Conservation (phyloP, 2,329 filamentous ascomycete genomes). For the Aspergillus intermedius region DNA sequence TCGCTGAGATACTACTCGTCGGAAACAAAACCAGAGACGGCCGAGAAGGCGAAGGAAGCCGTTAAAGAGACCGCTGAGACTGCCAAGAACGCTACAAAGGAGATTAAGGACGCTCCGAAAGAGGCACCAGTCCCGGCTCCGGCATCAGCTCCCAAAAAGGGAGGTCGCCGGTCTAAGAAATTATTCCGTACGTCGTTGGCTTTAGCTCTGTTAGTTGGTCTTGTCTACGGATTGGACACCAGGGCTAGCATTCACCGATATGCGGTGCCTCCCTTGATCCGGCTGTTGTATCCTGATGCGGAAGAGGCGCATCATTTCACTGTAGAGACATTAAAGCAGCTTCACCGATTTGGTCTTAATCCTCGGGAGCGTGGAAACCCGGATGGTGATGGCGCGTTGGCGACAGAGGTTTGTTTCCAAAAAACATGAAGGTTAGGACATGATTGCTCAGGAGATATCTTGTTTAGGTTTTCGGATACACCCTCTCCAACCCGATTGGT, state of each 20-base stretch:
- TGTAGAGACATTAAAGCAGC: constrained; percentile 61
- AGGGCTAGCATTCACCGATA: constrained; percentile 64
- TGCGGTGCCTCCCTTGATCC: constrained; percentile 48
- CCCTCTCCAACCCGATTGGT: constrained; percentile 76
- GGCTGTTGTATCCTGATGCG: constrained; percentile 39
- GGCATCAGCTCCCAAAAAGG: constrained; percentile 19
- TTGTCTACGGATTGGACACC: constrained; percentile 69
- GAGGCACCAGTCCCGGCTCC: constrained; percentile 7
- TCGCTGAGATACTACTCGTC: constrained; percentile 16
- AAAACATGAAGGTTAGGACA: neutral
- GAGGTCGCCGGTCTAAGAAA: constrained; percentile 22
- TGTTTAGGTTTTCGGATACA: constrained; percentile 64
- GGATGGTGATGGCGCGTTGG: constrained; percentile 49
- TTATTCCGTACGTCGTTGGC: constrained; percentile 47
- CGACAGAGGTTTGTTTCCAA: constrained; percentile 41
- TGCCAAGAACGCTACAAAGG: constrained; percentile 11
- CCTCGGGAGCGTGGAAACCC: constrained; percentile 69
- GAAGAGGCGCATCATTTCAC: constrained; percentile 89
- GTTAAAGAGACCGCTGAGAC: neutral
- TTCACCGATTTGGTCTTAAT: constrained; percentile 70
- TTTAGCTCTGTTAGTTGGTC: constrained; percentile 45
- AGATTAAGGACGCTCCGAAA: constrained; percentile 8
- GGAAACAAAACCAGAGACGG: constrained; percentile 6
- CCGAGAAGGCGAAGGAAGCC: neutral
- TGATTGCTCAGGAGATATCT: constrained; percentile 1